Evolutionary conservation across 495 filamentous ascomycete species (phyloP), one percentile per base, ranked within the genome.

Genomic region (Penicillium riverlandense): DNA sequence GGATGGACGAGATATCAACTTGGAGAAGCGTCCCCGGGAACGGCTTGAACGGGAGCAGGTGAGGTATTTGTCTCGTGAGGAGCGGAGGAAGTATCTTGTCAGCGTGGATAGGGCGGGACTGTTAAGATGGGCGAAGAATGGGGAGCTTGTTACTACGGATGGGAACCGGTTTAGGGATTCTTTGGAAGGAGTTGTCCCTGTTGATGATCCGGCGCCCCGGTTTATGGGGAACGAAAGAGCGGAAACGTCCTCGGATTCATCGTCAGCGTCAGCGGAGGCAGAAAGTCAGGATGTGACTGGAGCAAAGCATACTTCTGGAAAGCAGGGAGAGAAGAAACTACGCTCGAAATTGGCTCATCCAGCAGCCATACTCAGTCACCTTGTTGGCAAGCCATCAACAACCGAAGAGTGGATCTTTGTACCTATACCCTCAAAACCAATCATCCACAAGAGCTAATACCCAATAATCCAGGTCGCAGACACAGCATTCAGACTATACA

Each of bases 381-480:
- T 90, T 9, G 74, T 89, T 3, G 77, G 84, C 31, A 83, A 81
- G 38, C 76, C 81, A 2, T 78, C 84, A 7, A 78, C 78, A 53
- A 86, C 83, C 55, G 84, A 85, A 49, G 86, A 85, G 29, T 96
- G 89, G 89, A 90, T 96, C 34, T 96, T 94, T 54, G 90, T 78
- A 6, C 4, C 48, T 49, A 69, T 57, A 7, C 0, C 13, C 6
- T 9, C 8, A 16, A 29, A 6, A 29, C 35, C 32, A 49, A 35
- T 6, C 15, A 16, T 37, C 6, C 16, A 22, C 22, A 6, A 3
- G 6, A 4, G 22, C 22, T 22, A 22, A 22, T 4, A 22, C 22
- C 22, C 22, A 22, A 6, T 4, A 22, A 22, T 22, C 14, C 22
- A 69, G 66, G 66, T 70, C n/a, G 66, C 66, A 29, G 90, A 96